Percentiles rank a stretch among this genome's conserved stretches.
These are phyloP conservation scores for Spinacia oleracea DNA, from an alignment of 179 eudicot genomes.

Conservation along the genomic window DNA sequence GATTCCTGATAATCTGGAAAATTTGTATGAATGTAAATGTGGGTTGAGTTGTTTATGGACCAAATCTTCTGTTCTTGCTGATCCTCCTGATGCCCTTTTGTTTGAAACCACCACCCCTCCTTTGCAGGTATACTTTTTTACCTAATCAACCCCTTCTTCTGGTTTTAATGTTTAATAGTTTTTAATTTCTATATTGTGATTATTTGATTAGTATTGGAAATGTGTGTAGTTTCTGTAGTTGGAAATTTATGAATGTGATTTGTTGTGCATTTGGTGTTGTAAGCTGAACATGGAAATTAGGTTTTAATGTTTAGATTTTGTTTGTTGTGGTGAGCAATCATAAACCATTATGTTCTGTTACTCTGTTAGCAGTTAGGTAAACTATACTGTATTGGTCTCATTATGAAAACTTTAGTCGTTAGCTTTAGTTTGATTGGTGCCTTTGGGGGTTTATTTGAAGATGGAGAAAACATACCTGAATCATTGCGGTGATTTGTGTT, in stretches of 20 bases:
- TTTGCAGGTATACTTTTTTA: conserved; percentile 43
- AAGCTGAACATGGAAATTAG: neutral
- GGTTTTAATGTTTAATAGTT: neutral
- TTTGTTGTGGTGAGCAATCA: neutral
- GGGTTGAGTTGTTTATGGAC: conserved; percentile 94
- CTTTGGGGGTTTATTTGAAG: neutral
- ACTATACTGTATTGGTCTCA: neutral
- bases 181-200: neutral
- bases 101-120: conserved; percentile 87
- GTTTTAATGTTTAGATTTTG: neutral
- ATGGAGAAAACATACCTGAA: neutral
- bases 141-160: neutral
- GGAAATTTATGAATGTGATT: neutral
- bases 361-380: neutral
- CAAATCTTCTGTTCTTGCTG: conserved; percentile 78
- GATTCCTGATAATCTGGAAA: conserved; percentile 95
- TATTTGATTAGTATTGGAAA: neutral
- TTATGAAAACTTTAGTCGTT: no score
- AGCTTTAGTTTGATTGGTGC: neutral
- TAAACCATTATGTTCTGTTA: neutral
- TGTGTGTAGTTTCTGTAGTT: neutral
- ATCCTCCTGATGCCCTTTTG: conserved; percentile 81
- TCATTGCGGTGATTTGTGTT: neutral
- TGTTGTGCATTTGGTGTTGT: conserved; percentile 2
- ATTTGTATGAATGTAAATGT: conserved; percentile 77